Evolutionary conservation across 2,329 filamentous ascomycete genomes (phyloP), one percentile per base, ranked within the genome.

Genomic region (Ascosphaera apis): DNA sequence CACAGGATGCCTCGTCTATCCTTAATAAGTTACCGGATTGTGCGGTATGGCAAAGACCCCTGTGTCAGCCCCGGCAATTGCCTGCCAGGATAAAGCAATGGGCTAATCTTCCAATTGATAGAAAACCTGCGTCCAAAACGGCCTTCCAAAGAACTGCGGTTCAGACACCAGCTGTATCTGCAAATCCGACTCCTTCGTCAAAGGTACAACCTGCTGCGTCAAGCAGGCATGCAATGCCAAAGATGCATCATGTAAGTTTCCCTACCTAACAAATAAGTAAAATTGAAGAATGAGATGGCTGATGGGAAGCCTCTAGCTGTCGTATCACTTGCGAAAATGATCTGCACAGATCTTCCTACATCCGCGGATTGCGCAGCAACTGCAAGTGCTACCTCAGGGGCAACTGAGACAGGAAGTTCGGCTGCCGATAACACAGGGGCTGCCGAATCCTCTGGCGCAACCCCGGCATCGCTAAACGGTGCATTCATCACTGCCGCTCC

Each of bases 111-210:
- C 34, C 34, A 18, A n/a, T 17, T 4, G 21, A 35, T 48, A 55
- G 53, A 44, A 48, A 51, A 13, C 30, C 3, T 63, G 59, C 40
- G 57, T 58, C 38, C 54, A 53, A n/a, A 42, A 47, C n/a, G 49
- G 61, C 15, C 51, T 58, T 30, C 50, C 50, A 13, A 49, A 55
- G 9, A 53, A 49, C 5, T 59, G 59, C 42, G 46, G 48, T 21
- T 37, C 61, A 15, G 55, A 67, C 38, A 50, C 60, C 39, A 44
- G 48, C 25, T 69, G 66, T 44, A 65, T 68, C 42, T 69, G 66
- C 45, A 46, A 45, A 4, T 51, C 53, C 40, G 41, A 47, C 8
- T 45, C 48, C 13, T 69, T 69, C 54, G 46, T 70, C 37, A 45
- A 40, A 33, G 46, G 47, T 36, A 63, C 69, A 40, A 49, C 60